Conservation (phyloP, 208 protist genomes). For the Hexamita inflata region DNA sequence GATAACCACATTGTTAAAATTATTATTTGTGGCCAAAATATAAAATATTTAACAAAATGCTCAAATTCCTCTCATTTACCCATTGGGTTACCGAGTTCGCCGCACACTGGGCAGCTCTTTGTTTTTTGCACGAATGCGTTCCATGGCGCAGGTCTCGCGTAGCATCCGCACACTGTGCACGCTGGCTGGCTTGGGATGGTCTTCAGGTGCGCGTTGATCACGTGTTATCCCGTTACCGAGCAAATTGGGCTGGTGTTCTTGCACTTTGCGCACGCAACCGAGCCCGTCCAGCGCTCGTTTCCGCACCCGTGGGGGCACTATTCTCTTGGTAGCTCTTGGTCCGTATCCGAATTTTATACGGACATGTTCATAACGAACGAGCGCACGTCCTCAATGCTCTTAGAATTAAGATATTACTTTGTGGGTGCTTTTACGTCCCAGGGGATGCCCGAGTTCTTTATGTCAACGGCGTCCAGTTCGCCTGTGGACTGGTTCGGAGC, state of each 20-base stretch:
- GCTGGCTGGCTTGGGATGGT: neutral
- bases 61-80: too few species aligned
- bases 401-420: neutral
- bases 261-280: neutral
- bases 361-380: neutral
- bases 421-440: neutral
- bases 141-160: slow-evolving; percentile 21
- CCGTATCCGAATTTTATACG: neutral
- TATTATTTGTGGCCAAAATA: too few species aligned
- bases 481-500: neutral
- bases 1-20: too few species aligned
- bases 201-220: slow-evolving; percentile 12
- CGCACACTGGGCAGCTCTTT: slow-evolving; percentile 24
- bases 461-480: neutral
- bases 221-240: slow-evolving; percentile 14
- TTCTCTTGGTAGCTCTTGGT: slow-evolving; percentile 12
- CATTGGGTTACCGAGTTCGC: slow-evolving; percentile 1
- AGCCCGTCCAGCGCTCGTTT: neutral
- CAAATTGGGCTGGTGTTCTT: slow-evolving; percentile 18
- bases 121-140: neutral
- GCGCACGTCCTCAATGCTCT: neutral
- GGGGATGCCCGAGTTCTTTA: neutral
- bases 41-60: too few species aligned
- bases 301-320: slow-evolving; percentile 14
- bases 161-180: neutral